Evolutionary conservation across 2,329 filamentous ascomycete genomes (phyloP), one percentile per base, ranked within the genome.

Genomic region (Botrytis fabae): DNA sequence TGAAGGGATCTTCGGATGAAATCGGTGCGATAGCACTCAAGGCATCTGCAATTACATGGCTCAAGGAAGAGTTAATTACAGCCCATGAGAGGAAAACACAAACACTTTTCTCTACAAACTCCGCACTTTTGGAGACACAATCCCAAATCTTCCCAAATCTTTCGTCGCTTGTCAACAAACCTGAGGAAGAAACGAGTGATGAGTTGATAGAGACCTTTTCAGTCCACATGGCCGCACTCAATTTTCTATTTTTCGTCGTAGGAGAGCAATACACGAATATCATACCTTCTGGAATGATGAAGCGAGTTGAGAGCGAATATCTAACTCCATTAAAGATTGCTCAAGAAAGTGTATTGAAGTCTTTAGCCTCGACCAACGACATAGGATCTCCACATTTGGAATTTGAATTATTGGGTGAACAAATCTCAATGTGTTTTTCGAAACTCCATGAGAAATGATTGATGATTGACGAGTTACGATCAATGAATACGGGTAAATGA

Each of bases 21-120:
- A 60, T 61, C 22, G 22, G 40, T 76, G 91, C 89, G 77, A 85
- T 88, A 2, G 84, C 86, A 0, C 83, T 92, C 54, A 90, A 90
- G 79, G 89, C 87, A 14, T 89, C 87, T 60, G 89, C 89, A 0
- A 85, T 91, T 7, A 85, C 85, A 6, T 92, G 90, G 90, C 81
- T 91, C 48, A 86, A 88, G 71, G 89, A 91, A 76, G 90, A 91
- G 78, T 82, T 91, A 25, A 83, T 90, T 14, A 80, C 83, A 28
- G 76, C 75, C 2, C 78, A 78, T 54, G 74, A 78, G 44, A 76
- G 81, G 9, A 81, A 80, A 72, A 76, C 77, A 1, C 75, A 79
- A 57, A 80, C 79, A 38, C 73, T 82, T 8, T 91, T 91, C 79
- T 81, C 85, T 18, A 85, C 83, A 7, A 82, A 86, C 0, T 86